A percentile compares a stretch with the other conserved stretches of the same genome.
phyloP scores from a whole-genome alignment of 164 flowering plant species.

The Tinospora cordifolia region DNA sequence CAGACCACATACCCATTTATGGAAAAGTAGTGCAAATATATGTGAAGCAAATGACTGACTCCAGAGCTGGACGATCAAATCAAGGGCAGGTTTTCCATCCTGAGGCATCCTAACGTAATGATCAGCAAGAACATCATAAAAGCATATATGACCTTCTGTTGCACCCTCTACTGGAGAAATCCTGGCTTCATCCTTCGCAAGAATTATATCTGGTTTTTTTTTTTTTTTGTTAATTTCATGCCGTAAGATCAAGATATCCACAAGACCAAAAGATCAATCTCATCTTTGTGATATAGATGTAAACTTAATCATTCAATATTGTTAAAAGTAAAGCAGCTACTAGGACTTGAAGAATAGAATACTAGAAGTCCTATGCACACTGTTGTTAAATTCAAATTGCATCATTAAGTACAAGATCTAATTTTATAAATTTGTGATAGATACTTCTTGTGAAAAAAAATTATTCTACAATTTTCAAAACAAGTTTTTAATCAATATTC shows the following conservation, averaged over 20 bases:
- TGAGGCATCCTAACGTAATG: conserved; percentile 61
- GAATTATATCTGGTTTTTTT: conserved; percentile 65
- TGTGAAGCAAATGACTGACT: conserved; percentile 96
- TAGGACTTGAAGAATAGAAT: too few species aligned
- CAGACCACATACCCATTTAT: conserved; percentile 79
- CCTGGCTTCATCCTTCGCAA: conserved; percentile 41
- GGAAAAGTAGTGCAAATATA: conserved; percentile 85
- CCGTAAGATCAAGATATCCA: neutral
- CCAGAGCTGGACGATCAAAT: conserved; percentile 89
- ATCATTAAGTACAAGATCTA: too few species aligned
- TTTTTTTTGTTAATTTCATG: too few species aligned
- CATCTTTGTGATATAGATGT: too few species aligned
- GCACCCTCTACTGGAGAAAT: conserved; percentile 39
- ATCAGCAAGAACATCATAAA: conserved; percentile 83
- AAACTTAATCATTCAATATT: too few species aligned
- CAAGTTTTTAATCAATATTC: too few species aligned
- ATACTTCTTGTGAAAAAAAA: too few species aligned
- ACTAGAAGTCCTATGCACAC: too few species aligned
- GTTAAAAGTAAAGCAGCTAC: too few species aligned
- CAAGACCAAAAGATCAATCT: neutral
- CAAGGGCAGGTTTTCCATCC: conserved; percentile 65
- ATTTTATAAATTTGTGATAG: too few species aligned
- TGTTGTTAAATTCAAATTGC: too few species aligned
- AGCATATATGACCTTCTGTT: conserved; percentile 45
- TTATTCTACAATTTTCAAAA: too few species aligned